Evolutionary conservation across 176 grass and related monocot species (phyloP), one percentile per base, ranked within the genome.

Genomic region (Leersia perrieri): DNA sequence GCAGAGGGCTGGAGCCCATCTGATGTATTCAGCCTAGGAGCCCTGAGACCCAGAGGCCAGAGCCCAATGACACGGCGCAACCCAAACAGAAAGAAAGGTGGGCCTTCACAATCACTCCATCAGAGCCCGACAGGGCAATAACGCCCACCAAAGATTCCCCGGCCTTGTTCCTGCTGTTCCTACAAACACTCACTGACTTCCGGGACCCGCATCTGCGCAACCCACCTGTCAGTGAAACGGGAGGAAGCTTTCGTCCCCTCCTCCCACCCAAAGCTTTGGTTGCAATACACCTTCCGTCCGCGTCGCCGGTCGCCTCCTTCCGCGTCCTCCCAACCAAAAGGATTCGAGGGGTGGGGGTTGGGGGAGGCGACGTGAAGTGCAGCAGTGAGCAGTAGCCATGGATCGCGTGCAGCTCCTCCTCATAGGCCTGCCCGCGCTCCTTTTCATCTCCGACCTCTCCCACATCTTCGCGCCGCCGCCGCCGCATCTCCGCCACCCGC

Each of bases 351-450:
- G 14, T 49, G 44, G 42, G 5, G 51, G 51, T 55, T 11, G 30
- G 40, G 22, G 34, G 33, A 25, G 23, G 14, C 44, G 45, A 60
- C 63, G 45, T 33, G 6, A 22, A 74, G 80, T 25, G 39, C 63
- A 81, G 47, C 29, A 12, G 30, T 63, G 29, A 81, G 47, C 29
- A 12, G 30, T 63, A 38, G 63, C 76, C 70, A 98, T 98, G 96
- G 96, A 98, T 61, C 92, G 96, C 28, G 80, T 75, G 40, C 92
- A 93, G 90, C 66, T 98, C 81, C 92, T 98, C 66, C 92, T 98
- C 53, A 57, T 98, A 38, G 92, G 90, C 39, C 81, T 98, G 69
- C 96, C 92, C 45, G 70, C 94, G 65, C 80, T 93, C 32, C 96
- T 98, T 81, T 95, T 98, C 92, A 77, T 85, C 88, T 91, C 96